Evolutionary conservation across 192 early-diverging fungal genomes (phyloP), one percentile per base, ranked within the genome.

Genomic region (Backusella parvicylindrica): DNA sequence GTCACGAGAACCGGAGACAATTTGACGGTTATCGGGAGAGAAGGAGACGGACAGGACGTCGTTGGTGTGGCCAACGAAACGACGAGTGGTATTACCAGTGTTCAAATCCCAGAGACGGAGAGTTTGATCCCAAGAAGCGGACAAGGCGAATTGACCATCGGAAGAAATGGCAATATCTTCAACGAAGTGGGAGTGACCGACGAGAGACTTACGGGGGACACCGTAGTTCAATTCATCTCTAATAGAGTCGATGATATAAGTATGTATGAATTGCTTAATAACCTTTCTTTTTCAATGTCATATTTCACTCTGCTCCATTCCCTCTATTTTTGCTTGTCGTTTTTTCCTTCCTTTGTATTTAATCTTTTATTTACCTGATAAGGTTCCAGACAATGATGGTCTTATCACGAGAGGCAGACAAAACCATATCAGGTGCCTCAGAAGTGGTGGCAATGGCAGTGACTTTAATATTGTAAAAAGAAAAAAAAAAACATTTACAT

Each of bases 11-110:
- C 94, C 95, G 72, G 96, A 98, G 74, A 99, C 95, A 79, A 99
- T 98, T 91, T 98, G 97, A 82, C 97, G 94, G 94, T 98, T 98
- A 86, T 99, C 98, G 35, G 98, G 93, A 79, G 98, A 98, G 96
- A 99, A 99, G 81, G 96, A 95, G 77, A 98, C 98, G 40, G 98
- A 99, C 72, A 98, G 84, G 77, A 99, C 98, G 86, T 98, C 97
- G 89, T 94, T 93, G 84, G 89, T 91, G 94, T 99, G 97, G 72
- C 96, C 97, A 79, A 98, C 89, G 86, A 99, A 98, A 73, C 92
- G 95, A 79, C 96, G 93, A 83, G 96, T 97, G 89, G 97, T 97
- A 79, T 87, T 85, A 71, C 98, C 98, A 70, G 92, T 95, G 90
- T 91, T 93, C 85, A 98, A 86, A 88, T 99, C 96, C 98, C 98